phyloP scores from a whole-genome alignment of 352 stramenopile species.

The Blastocystis sp. region DNA sequence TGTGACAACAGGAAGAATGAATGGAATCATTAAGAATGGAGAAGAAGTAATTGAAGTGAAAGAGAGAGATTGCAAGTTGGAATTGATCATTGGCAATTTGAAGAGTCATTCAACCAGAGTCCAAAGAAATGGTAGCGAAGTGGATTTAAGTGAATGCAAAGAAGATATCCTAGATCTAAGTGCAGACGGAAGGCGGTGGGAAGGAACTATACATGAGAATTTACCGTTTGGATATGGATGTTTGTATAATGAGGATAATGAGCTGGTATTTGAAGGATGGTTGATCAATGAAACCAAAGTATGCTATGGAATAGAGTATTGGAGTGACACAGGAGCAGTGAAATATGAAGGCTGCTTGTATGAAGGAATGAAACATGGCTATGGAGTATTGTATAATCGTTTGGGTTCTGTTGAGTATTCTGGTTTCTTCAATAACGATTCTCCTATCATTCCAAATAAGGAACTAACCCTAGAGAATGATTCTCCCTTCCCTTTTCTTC shows the following conservation, averaged over 20 bases:
- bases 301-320: background rate
- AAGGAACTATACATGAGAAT: background rate
- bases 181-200: background rate
- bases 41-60: no score
- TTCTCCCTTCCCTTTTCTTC: background rate
- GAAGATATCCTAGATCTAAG: background rate
- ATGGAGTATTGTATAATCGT: background rate
- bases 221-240: background rate
- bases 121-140: no score
- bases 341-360: background rate
- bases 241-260: background rate
- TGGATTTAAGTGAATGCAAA: no score
- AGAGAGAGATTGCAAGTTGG: no score
- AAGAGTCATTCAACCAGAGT: no score
- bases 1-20: no score
- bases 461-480: background rate
- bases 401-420: background rate
- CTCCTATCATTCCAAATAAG: background rate
- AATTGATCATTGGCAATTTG: no score
- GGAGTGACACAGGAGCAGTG: background rate
- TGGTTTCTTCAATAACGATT: background rate
- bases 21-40: no score
- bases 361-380: background rate
- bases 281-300: background rate
- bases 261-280: background rate